Conservation (phyloP, 345 rosid species). For the Populus euphratica region DNA sequence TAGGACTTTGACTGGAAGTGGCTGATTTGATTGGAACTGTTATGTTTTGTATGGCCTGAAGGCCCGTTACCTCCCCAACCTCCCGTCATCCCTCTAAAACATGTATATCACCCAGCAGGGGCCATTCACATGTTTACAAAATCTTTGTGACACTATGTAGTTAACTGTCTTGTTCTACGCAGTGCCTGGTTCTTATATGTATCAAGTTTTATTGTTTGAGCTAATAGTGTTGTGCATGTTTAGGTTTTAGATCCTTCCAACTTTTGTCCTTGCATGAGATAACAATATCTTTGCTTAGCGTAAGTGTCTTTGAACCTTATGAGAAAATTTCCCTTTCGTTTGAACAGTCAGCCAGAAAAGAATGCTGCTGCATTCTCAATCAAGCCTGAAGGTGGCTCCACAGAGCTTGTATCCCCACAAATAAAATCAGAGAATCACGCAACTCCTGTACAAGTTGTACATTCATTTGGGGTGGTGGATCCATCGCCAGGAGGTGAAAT, state of each 20-base stretch:
- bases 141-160: too few species aligned
- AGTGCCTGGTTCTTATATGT: too few species aligned
- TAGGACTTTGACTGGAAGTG: too few species aligned
- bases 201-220: background rate
- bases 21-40: too few species aligned
- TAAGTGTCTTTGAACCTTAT: background rate
- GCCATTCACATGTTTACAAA: too few species aligned
- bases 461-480: conserved; percentile 37
- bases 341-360: conserved; percentile 53
- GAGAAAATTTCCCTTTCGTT: conserved; percentile 18
- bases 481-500: conserved; percentile 54
- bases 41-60: too few species aligned
- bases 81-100: too few species aligned
- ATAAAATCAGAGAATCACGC: conserved; percentile 49
- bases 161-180: too few species aligned
- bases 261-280: background rate
- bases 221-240: background rate
- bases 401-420: conserved; percentile 68
- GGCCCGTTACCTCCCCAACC: too few species aligned
- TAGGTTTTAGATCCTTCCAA: background rate
- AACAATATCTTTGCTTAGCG: background rate
- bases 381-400: conserved; percentile 56
- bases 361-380: conserved; percentile 39
- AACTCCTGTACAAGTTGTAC: conserved; percentile 39
- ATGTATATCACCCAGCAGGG: too few species aligned